Evolutionary conservation across 345 rosid species (phyloP).

Genomic region (Noccaea bulbosa): DNA sequence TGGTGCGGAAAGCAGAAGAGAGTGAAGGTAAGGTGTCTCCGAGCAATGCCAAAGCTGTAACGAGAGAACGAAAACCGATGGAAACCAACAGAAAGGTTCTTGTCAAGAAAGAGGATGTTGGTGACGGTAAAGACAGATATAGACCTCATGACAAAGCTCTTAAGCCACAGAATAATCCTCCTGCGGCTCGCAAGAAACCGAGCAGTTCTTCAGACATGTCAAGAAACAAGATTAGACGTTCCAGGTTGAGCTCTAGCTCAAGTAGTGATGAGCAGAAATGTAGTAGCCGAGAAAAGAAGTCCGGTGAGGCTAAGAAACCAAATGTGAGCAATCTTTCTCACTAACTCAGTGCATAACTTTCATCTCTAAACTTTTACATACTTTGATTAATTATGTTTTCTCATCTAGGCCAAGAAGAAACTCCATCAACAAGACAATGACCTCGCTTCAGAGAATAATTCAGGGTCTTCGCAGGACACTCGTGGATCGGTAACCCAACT

Average conservation of each 20-base stretch:
- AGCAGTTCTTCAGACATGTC: constrained; percentile 37
- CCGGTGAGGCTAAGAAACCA: constrained; percentile 26
- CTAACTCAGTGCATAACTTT: background rate
- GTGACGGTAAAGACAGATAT: constrained; percentile 48
- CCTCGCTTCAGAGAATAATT: constrained; percentile 27
- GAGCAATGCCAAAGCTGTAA: constrained; percentile 45
- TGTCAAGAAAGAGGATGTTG: constrained; percentile 45
- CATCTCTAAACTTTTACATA: background rate
- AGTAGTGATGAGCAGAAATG: constrained; percentile 43
- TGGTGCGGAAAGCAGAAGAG: constrained; percentile 42
- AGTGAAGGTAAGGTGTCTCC: constrained; percentile 43
- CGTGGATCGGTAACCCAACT: constrained; percentile 36
- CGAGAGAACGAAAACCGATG: constrained; percentile 38
- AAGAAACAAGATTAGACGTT: constrained; percentile 32
- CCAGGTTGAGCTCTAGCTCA: constrained; percentile 42
- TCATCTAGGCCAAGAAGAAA: constrained; percentile 51
- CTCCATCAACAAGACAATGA: constrained; percentile 46
- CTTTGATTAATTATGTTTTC: constrained; percentile 5
- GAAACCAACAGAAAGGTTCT: constrained; percentile 38
- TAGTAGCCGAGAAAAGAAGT: constrained; percentile 39
- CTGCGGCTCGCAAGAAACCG: constrained; percentile 44
- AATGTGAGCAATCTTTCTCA: constrained; percentile 39
- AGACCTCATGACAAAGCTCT: constrained; percentile 47
- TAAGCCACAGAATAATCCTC: constrained; percentile 37
- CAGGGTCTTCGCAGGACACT: constrained; percentile 26